Evolutionary conservation across 495 filamentous ascomycete species (phyloP).

Genomic region (Cercophora sp.): DNA sequence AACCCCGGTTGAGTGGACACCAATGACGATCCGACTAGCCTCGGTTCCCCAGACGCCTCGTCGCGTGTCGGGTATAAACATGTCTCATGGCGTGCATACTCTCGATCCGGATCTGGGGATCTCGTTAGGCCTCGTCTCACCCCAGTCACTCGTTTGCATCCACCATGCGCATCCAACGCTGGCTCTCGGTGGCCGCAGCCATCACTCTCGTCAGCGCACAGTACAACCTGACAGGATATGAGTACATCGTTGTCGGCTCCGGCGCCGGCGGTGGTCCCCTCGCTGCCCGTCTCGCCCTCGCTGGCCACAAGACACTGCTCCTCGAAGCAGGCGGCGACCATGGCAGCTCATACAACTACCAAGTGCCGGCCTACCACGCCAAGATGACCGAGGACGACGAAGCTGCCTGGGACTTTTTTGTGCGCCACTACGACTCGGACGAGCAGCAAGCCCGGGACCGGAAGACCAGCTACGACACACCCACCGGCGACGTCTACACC

Average conservation of each 20-base stretch:
- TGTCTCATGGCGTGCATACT: not conserved
- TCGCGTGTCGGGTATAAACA: too few species aligned
- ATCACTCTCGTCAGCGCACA: constrained; percentile 7
- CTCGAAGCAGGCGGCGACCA: constrained; percentile 59
- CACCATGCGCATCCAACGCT: constrained; percentile 2
- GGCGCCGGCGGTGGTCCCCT: constrained; percentile 60
- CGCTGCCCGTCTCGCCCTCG: constrained; percentile 56
- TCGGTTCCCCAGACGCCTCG: too few species aligned
- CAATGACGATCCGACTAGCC: too few species aligned
- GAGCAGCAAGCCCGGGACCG: constrained; percentile 33
- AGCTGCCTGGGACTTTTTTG: constrained; percentile 43
- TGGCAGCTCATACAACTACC: constrained; percentile 29
- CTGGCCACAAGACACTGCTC: constrained; percentile 54
- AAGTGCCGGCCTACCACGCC: constrained; percentile 23
- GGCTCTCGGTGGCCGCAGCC: constrained; percentile 11
- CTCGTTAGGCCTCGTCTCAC: too few species aligned
- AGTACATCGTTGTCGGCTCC: constrained; percentile 63
- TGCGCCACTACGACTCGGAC: constrained; percentile 41
- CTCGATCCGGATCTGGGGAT: too few species aligned
- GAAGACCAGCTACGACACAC: constrained; percentile 38
- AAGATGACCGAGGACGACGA: constrained; percentile 27
- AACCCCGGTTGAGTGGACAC: too few species aligned
- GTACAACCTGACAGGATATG: constrained; percentile 43
- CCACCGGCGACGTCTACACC: constrained; percentile 31
- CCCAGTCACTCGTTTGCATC: not conserved